Conservation (phyloP, 306 rosid genomes). For the Prinsepia uniflora region DNA sequence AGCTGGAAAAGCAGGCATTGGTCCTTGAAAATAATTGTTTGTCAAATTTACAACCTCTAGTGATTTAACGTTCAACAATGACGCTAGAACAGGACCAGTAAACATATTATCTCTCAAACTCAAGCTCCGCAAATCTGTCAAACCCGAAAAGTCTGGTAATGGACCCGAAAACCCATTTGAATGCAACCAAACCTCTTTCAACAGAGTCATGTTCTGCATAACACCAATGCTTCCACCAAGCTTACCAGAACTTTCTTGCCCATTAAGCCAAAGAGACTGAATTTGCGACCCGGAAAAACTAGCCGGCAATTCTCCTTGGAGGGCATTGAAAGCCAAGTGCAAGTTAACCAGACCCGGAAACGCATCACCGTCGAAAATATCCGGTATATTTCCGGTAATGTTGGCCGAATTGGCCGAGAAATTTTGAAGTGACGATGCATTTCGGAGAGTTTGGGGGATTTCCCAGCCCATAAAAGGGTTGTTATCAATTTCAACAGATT, state of each 20-base stretch:
- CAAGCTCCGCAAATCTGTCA: slow-evolving; percentile 47
- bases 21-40: slow-evolving; percentile 67
- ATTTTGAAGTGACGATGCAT: slow-evolving; percentile 55
- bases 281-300: slow-evolving; percentile 47
- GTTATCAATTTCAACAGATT: slow-evolving; percentile 51
- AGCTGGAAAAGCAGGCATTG: slow-evolving; percentile 49
- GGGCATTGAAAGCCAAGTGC: slow-evolving; percentile 66
- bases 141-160: slow-evolving; percentile 58
- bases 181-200: slow-evolving; percentile 79
- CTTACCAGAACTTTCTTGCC: slow-evolving; percentile 49
- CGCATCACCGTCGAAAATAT: slow-evolving; percentile 38
- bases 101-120: slow-evolving; percentile 70
- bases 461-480: slow-evolving; percentile 72
- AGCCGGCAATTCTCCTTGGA: slow-evolving; percentile 56
- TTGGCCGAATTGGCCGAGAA: slow-evolving; percentile 79
- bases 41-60: slow-evolving; percentile 64
- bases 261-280: slow-evolving; percentile 78
- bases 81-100: slow-evolving; percentile 65
- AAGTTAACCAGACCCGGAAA: slow-evolving; percentile 52
- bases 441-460: slow-evolving; percentile 46
- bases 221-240: slow-evolving; percentile 53
- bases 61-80: slow-evolving; percentile 49
- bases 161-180: slow-evolving; percentile 61
- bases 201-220: slow-evolving; percentile 60
- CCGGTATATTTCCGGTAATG: slow-evolving; percentile 55